Base-by-base conservation (phyloP, 345 rosid species). In the Populus deltoides region DNA sequence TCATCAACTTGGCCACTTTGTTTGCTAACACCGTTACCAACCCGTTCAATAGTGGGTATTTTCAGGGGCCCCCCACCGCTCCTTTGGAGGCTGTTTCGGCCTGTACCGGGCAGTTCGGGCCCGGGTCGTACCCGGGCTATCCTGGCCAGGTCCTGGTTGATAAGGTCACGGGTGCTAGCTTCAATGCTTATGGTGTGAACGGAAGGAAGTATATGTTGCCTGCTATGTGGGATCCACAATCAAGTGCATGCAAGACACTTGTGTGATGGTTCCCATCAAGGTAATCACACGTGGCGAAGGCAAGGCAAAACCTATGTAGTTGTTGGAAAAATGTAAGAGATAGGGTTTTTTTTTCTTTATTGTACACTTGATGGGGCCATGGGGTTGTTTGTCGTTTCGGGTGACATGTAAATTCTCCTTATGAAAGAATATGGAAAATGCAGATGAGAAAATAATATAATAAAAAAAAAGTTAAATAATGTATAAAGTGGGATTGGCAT, bases 221-320 rank as follows among this genome's bases (percentile, higher is more conserved):
- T 20, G 98, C 98, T 12, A 86, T 90, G 93, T 94, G 97, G 98
- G 98, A 94, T 81, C 98, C 98, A 0, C 79, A 83, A 55, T 84
- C 91, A 1, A 90, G 89, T 5, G 78, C 85, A 1, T 95, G 99
- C 68, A 88, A 68, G 57, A 74, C 82, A 2, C 67, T 59, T 5
- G 74, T 74, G 66, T 79, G 73, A 74, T 31, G 22, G 18, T 36
- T 33, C 39, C 39, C n/a, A 35, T n/a, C 61, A 22, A 20, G 61
- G 25, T 55, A 22, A 16, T n/a, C 29, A 25, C 76, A 38, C 71
- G 72, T 66, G 72, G 33, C 39, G 20, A 7, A 22, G 10, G 18
- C 18, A 15, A 47, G 17, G 51, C 51, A 9, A 55, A 55, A 55
- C 3, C 61, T 20, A 13, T 5, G 27, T 9, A 12, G 11, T 4